phyloP scores from a whole-genome alignment of 768 basidiomycete genomes.

The Gloeopeniophorella convolvens region DNA sequence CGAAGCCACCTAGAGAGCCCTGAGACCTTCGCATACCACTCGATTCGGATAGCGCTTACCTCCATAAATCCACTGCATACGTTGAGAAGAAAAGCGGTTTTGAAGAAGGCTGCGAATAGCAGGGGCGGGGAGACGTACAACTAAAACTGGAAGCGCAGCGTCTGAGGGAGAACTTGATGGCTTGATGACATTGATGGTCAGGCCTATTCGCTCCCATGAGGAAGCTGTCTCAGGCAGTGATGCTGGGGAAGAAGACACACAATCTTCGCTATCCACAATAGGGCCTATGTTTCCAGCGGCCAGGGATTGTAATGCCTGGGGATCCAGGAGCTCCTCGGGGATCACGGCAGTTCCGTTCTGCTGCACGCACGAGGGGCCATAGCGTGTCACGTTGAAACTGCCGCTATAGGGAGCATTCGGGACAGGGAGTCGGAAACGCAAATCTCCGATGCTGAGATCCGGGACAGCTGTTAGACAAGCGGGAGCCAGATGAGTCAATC shows the following conservation, averaged over 20 bases:
- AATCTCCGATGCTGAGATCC: slow-evolving; percentile 30
- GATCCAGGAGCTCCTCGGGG: too few species aligned
- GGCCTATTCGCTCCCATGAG: too few species aligned
- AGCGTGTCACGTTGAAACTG: slow-evolving; percentile 11
- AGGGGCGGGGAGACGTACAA: slow-evolving; percentile 12
- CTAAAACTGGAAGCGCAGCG: slow-evolving; percentile 22
- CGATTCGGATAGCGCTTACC: not conserved
- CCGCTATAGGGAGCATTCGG: slow-evolving; percentile 14
- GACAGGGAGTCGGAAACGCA: slow-evolving; percentile 33
- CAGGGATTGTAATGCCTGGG: not conserved
- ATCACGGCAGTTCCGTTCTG: too few species aligned
- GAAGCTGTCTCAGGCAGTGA: too few species aligned
- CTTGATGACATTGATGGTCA: slow-evolving; percentile 22
- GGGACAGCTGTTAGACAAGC: not conserved
- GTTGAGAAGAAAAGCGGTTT: too few species aligned
- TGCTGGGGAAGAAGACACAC: too few species aligned
- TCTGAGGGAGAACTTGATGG: slow-evolving; percentile 6
- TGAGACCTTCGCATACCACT: not conserved
- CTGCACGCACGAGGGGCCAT: slow-evolving; percentile 24
- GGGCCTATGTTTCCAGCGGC: not conserved
- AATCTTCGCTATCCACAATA: not conserved
- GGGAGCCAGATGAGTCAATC: not conserved
- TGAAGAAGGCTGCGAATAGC: not conserved
- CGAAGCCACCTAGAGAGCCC: slow-evolving; percentile 1
- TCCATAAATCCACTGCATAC: slow-evolving; percentile 22